Percentiles rank a stretch among this genome's conserved stretches.
These are phyloP conservation scores for Albophoma yamanashiensis DNA, from an alignment of 2,329 filamentous ascomycete species.

Conservation along the genomic window DNA sequence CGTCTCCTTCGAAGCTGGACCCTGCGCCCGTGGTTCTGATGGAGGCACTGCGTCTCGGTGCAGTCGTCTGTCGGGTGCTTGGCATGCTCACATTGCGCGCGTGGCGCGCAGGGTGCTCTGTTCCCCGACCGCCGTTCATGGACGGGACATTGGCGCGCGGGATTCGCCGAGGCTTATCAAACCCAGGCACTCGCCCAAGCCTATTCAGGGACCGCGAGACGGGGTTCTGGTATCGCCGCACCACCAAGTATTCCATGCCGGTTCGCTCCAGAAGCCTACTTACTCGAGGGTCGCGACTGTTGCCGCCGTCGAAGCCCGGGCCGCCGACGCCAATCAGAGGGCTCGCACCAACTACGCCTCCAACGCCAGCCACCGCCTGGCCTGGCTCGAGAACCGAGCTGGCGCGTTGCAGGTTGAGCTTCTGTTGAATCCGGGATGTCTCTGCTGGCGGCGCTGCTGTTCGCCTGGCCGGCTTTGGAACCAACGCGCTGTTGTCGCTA, in stretches of 20 bases:
- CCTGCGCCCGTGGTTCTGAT: slow-evolving; percentile 26
- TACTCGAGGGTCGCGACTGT: slow-evolving; percentile 49
- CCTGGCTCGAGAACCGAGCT: slow-evolving; percentile 60
- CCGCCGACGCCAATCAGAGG: slow-evolving; percentile 42
- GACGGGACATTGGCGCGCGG: slow-evolving; percentile 27
- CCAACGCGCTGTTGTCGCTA: slow-evolving; percentile 32
- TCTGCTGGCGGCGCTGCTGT: slow-evolving; percentile 34
- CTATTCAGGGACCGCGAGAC: slow-evolving; percentile 49
- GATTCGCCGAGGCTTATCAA: slow-evolving; percentile 39
- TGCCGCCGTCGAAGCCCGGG: slow-evolving; percentile 40
- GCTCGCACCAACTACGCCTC: slow-evolving; percentile 29
- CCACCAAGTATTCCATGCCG: slow-evolving; percentile 63
- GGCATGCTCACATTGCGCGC: slow-evolving; percentile 28
- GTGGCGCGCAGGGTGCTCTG: slow-evolving; percentile 21
- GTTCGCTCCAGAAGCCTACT: slow-evolving; percentile 57
- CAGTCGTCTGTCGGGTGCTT: slow-evolving; percentile 18
- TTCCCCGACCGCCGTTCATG: slow-evolving; percentile 23
- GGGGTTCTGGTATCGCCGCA: slow-evolving; percentile 61
- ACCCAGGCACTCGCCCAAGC: slow-evolving; percentile 34
- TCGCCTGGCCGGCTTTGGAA: slow-evolving; percentile 31
- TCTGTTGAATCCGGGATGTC: slow-evolving; percentile 62
- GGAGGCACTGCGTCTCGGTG: slow-evolving; percentile 22
- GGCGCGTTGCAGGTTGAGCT: slow-evolving; percentile 62
- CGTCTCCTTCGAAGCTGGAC: slow-evolving; percentile 36
- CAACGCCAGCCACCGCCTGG: slow-evolving; percentile 26